Conservation (phyloP, 768 basidiomycete genomes). For the Termitomyces titanicus region DNA sequence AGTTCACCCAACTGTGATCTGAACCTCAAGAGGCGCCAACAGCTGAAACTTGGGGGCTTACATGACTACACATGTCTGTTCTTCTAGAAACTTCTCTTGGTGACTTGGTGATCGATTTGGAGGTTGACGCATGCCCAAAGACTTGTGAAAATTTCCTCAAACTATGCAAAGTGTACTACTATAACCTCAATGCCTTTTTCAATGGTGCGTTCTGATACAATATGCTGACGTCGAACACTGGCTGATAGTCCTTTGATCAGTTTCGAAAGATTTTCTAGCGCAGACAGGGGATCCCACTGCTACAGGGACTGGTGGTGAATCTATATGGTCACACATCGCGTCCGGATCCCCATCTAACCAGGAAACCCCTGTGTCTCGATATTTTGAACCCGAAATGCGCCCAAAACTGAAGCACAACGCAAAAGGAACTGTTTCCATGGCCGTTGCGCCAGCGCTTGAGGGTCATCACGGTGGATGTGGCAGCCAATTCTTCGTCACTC, state of each 20-base stretch:
- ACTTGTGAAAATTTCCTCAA: slow-evolving; percentile 97
- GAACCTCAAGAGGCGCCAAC: not conserved
- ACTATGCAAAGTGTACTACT: slow-evolving; percentile 95
- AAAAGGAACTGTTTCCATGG: slow-evolving; percentile 96
- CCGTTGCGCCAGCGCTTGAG: slow-evolving; percentile 79
- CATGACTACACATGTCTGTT: slow-evolving; percentile 75
- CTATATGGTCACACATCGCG: slow-evolving; percentile 74
- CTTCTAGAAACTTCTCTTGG: slow-evolving; percentile 96
- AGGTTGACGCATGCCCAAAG: slow-evolving; percentile 86
- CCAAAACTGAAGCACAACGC: slow-evolving; percentile 80
- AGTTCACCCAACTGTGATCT: too few relatives aligned
- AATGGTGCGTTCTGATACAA: slow-evolving; percentile 61
- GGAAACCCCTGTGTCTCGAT: slow-evolving; percentile 51
- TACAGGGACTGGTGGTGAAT: slow-evolving; percentile 91
- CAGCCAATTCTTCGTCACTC: slow-evolving; percentile 95
- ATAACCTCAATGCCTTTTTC: slow-evolving; percentile 96
- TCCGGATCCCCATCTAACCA: slow-evolving; percentile 35
- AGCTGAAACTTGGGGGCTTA: not conserved
- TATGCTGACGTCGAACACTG: not conserved
- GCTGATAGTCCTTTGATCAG: slow-evolving; percentile 34
- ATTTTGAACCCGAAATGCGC: slow-evolving; percentile 82
- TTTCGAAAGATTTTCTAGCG: slow-evolving; percentile 96
- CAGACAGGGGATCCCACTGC: slow-evolving; percentile 97
- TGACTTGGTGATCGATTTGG: slow-evolving; percentile 94
- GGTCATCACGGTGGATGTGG: slow-evolving; percentile 72